Percentiles rank a stretch among this genome's conserved stretches.
Evolutionary conservation across 345 rosid species (phyloP).

Genomic region (Gossypium mustelinum): DNA sequence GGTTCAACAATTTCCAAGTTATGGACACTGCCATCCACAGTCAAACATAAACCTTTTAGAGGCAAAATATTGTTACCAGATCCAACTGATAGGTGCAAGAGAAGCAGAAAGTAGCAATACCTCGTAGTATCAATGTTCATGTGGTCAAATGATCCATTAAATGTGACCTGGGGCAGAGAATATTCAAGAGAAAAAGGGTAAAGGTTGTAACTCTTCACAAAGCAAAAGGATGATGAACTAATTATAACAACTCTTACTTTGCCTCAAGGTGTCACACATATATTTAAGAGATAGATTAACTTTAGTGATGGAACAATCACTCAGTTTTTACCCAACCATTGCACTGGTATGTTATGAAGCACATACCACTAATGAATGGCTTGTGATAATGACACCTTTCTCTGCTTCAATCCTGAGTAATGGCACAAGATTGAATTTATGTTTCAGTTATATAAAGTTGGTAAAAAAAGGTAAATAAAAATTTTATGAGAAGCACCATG

Average conservation of each 20-base stretch:
- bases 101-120: conserved; percentile 29
- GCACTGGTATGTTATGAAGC: conserved; percentile 17
- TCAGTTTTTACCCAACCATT: not conserved
- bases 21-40: conserved; percentile 60
- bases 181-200: not conserved
- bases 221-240: conserved; percentile 1
- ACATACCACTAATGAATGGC: conserved; percentile 80
- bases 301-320: not conserved
- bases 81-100: not conserved
- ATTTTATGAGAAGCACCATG: not conserved
- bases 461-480: conserved; percentile 7
- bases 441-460: conserved; percentile 15
- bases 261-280: not conserved
- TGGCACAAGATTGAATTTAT: conserved; percentile 10
- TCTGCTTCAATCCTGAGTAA: conserved; percentile 85
- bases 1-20: conserved; percentile 93
- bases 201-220: conserved; percentile 14
- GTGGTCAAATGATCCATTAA: conserved; percentile 97
- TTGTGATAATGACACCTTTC: conserved; percentile 81
- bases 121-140: conserved; percentile 94
- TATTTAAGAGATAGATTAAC: conserved; percentile 1
- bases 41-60: not conserved
- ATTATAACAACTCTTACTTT: conserved; percentile 6
- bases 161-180: conserved; percentile 58
- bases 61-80: conserved; percentile 8